Conservation (phyloP, 495 filamentous ascomycete genomes). For the Xylaria bambusicola region DNA sequence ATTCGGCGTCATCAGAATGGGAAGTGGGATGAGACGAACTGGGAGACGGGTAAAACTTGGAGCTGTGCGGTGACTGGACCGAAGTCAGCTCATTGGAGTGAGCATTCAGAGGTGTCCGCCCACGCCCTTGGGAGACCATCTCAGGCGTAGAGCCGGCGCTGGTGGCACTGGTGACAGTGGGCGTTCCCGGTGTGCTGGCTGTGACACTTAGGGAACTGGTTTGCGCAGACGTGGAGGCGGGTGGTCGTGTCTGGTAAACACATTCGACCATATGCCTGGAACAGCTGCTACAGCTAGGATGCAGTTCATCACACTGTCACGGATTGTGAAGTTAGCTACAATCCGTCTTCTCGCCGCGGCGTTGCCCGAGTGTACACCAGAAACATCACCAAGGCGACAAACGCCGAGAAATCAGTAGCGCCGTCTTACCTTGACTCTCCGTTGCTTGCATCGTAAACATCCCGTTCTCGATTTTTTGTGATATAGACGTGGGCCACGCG, state of each 20-base stretch:
- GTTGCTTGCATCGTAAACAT: constrained; percentile 38
- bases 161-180: not conserved
- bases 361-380: not conserved
- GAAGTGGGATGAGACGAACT: constrained; percentile 23
- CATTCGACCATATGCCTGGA: constrained; percentile 41
- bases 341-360: not conserved
- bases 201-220: not conserved
- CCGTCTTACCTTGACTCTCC: constrained; percentile 38
- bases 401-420: not conserved
- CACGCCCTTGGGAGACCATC: not conserved
- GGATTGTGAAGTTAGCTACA: constrained; percentile 21
- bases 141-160: not conserved
- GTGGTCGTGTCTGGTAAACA: constrained; percentile 28
- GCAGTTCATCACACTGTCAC: constrained; percentile 41
- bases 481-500: constrained; percentile 34
- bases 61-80: constrained; percentile 20
- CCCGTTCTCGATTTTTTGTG: constrained; percentile 41
- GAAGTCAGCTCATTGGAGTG: constrained; percentile 12
- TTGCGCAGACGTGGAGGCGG: constrained; percentile 1
- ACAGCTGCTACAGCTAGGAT: constrained; percentile 41
- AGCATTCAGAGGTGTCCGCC: constrained; percentile 2
- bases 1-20: constrained; percentile 17
- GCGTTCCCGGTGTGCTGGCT: too few relatives aligned
- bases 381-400: not conserved
- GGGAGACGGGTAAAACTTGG: constrained; percentile 25